Evolutionary conservation across 176 grass and related monocot species (phyloP).

Genomic region (Cymbopogon citratus): DNA sequence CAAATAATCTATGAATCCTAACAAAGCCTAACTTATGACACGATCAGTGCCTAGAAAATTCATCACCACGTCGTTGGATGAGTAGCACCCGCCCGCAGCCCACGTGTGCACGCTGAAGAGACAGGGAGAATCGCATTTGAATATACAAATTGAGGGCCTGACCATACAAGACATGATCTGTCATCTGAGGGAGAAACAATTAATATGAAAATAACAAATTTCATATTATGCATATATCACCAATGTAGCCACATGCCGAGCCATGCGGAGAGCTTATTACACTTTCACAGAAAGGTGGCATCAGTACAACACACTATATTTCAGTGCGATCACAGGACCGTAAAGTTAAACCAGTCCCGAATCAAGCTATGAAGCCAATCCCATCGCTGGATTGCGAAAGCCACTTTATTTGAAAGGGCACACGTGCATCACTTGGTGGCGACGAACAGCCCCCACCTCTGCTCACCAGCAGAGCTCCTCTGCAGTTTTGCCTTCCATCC

Average conservation of each 20-base stretch:
- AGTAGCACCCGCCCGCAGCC: background rate
- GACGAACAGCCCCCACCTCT: slow-evolving; percentile 93
- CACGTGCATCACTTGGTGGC: slow-evolving; percentile 37
- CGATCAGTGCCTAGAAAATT: background rate
- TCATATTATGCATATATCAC: background rate
- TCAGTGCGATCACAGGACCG: background rate
- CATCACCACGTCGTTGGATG: background rate
- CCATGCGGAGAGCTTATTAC: background rate
- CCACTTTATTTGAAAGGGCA: slow-evolving; percentile 23
- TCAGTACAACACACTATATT: background rate
- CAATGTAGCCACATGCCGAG: background rate
- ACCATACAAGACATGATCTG: background rate
- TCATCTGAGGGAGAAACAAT: background rate
- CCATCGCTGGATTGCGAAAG: background rate
- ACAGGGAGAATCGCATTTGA: background rate
- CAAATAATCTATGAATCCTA: too few relatives aligned
- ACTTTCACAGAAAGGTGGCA: background rate
- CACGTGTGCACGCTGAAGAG: background rate
- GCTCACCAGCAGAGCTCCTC: slow-evolving; percentile 74
- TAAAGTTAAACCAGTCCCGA: background rate
- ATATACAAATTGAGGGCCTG: background rate
- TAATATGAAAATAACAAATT: too few relatives aligned
- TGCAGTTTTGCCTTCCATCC: slow-evolving; percentile 90
- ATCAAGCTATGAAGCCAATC: background rate
- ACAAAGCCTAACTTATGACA: too few relatives aligned